Base-by-base conservation (phyloP, 2,329 filamentous ascomycete genomes). In the Paecilomyces formosus region DNA sequence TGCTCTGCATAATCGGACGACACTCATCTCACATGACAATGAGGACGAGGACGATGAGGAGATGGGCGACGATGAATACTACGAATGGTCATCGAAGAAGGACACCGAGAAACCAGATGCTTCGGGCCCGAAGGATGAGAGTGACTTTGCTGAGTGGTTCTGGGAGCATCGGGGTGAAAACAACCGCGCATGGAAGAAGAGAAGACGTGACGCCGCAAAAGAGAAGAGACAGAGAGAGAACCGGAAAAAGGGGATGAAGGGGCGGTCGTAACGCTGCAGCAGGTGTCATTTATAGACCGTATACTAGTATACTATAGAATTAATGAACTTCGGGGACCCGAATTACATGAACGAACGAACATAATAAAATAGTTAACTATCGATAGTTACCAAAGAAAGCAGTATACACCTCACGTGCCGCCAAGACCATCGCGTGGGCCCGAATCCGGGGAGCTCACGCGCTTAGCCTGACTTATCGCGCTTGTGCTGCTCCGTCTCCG, bases 121-220 rank as follows among this genome's bases (percentile, higher is more conserved):
- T 8, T 56, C 57, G n/a, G 55, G 53, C 12, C 56, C 51, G 22
- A 67, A 68, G 33, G 68, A 69, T 2, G 81, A 86, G 60, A 84
- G 80, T 57, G 83, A 84, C 35, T 87, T 86, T 65, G 72, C 78
- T 5, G 84, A 85, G 66, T 85, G 82, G 79, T 87, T 87, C 67
- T 87, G 77, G 77, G 78, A 79, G 56, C 74, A 79, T 58, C 74
- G 78, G 6, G 78, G 78, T 21, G 78, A 80, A 45, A 80, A 79
- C 62, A 80, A 79, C 63, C 72, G 78, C 54, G 76, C 75, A 21
- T 80, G 78, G 78, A 81, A 80, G 65, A 83, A 80, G 72, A 73
- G 82, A 62, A 74, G 83, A 60, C 73, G 84, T 57, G 84, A 86
- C 61, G 82, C 80, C 53, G 76, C 82, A 60, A 87, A 87, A 74